Evolutionary conservation across 108 stramenopile species (phyloP).

Genomic region (Hondaea fermentalgiana): DNA sequence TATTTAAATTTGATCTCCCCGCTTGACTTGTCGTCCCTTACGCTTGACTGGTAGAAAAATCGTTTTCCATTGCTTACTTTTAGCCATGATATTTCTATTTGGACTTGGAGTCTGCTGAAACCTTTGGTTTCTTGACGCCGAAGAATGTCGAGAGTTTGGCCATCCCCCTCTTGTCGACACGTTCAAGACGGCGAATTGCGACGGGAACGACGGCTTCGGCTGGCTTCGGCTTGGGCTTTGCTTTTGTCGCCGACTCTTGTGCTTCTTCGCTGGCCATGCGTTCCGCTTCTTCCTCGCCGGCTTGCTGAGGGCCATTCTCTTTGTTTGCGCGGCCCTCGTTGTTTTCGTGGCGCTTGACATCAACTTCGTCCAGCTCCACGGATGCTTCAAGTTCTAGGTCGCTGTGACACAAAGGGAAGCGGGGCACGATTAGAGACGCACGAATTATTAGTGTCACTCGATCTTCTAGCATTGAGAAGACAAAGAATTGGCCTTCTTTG

Average conservation of each 20-base stretch:
- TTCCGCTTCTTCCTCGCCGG: no score
- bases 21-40: not conserved
- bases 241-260: not conserved
- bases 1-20: no score
- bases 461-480: no score
- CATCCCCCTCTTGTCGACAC: not conserved
- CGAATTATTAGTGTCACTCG: no score
- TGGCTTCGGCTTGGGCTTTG: not conserved
- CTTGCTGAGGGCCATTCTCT: no score
- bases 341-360: no score
- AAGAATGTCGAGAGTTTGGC: not conserved
- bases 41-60: not conserved
- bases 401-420: no score
- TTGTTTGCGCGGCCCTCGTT: no score
- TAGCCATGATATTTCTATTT: not conserved
- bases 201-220: not conserved
- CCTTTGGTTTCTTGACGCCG: not conserved
- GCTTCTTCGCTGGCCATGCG: not conserved
- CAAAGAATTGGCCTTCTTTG: no score
- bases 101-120: not conserved
- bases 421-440: no score
- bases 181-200: not conserved
- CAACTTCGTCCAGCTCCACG: no score
- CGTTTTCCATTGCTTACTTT: not conserved
- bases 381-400: no score